Evolutionary conservation across 2,329 filamentous ascomycete genomes (phyloP), one percentile per base, ranked within the genome.

Genomic region (Xylariaceae sp.): DNA sequence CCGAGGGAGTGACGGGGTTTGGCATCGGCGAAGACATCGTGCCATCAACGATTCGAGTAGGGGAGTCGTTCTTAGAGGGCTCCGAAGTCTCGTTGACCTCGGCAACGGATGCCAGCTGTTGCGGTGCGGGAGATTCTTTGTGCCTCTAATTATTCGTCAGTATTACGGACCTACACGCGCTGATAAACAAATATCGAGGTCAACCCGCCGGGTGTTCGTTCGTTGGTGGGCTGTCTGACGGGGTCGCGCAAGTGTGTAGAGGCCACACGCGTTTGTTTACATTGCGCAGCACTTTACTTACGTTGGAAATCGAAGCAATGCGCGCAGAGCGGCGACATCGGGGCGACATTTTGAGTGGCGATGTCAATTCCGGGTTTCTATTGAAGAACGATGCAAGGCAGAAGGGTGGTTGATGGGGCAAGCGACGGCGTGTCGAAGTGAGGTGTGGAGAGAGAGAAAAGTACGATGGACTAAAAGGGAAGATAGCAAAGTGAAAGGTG

Each of bases 1-100:
- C 81, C 39, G 77, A 78, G 5, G 90, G 90, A 1, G 88, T 86
- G 63, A 69, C 61, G 47, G 74, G 67, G 47, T 63, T 61, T 42
- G 64, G 66, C 54, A 63, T 57, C 8, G 72, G 67, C 22, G 72
- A 73, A 18, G 73, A 71, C 55, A 67, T 65, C 48, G 65, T 61
- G 53, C 63, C 67, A 48, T 62, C 16, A 15, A 18, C 26, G 21
- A n/a, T 30, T 4, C 49, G 49, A 10, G 50, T 43, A 10, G 50
- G 22, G 77, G 73, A 10, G 69, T 54, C 36, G 64, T 43, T 47
- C 41, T 42, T n/a, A 9, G 43, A 19, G 7, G 16, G 30, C 19
- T 51, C 19, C 15, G 12, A 18, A 2, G 26, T 16, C 26, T 79
- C 76, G 51, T 73, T 67, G 48, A 67, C 65, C 60, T 83, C 79